Evolutionary conservation across 805 yeast species (phyloP).

Genomic region (Blastobotrys terrestris): DNA sequence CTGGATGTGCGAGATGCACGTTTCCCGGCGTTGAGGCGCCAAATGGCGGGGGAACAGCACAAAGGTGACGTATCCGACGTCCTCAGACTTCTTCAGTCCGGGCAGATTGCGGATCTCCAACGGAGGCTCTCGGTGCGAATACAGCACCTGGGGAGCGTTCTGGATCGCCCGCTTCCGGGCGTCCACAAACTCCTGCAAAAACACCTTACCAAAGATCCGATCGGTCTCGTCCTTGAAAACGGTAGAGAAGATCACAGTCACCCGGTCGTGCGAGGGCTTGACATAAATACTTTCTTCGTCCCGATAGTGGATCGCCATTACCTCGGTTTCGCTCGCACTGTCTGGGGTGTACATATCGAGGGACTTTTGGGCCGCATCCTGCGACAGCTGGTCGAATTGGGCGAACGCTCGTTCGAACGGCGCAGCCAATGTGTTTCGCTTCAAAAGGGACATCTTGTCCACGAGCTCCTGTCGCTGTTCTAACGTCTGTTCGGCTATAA

Average conservation of each 20-base stretch:
- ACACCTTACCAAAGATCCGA: constrained; percentile 41
- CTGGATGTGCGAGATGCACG: constrained; percentile 85
- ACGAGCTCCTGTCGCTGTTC: constrained; percentile 51
- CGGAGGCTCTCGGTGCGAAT: constrained; percentile 88
- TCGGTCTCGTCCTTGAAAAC: constrained; percentile 96
- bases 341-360: constrained; percentile 37
- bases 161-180: constrained; percentile 94
- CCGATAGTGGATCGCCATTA: constrained; percentile 73
- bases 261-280: constrained; percentile 90
- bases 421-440: constrained; percentile 84
- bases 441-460: constrained; percentile 62
- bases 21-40: constrained; percentile 69
- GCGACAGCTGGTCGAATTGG: constrained; percentile 61
- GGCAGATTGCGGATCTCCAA: constrained; percentile 56
- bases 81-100: constrained; percentile 34
- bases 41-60: constrained; percentile 47
- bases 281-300: constrained; percentile 89
- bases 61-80: constrained; percentile 55
- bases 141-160: constrained; percentile 96
- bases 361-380: constrained; percentile 31
- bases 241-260: constrained; percentile 92
- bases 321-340: constrained; percentile 43
- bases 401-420: constrained; percentile 84
- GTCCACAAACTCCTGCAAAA: constrained; percentile 72
- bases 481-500: constrained; percentile 32